A percentile compares a stretch with the other conserved stretches of the same genome.
Conservation (phyloP, 1,139 yeast genomes). For the Diutina rugosa region DNA sequence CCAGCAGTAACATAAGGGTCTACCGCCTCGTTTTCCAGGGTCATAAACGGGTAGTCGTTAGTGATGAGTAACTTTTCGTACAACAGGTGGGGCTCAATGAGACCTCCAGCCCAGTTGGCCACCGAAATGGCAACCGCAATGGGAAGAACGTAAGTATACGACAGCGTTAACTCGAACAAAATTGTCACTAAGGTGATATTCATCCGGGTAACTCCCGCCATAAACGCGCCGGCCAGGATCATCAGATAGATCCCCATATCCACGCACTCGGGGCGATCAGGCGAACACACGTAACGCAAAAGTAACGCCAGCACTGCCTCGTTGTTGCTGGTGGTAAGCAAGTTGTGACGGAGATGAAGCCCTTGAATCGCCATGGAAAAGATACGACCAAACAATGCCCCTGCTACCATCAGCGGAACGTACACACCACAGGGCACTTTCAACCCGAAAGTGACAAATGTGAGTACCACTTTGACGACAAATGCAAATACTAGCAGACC, state of each 20-base stretch:
- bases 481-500: slow-evolving; percentile 29
- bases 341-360: slow-evolving; percentile 7
- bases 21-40: slow-evolving; percentile 24
- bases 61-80: slow-evolving; percentile 37
- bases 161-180: slow-evolving; percentile 47
- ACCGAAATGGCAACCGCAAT: slow-evolving; percentile 45
- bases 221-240: slow-evolving; percentile 56
- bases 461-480: slow-evolving; percentile 30
- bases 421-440: slow-evolving; percentile 57
- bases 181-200: slow-evolving; percentile 49
- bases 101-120: slow-evolving; percentile 45
- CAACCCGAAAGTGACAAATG: slow-evolving; percentile 45
- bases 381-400: slow-evolving; percentile 50
- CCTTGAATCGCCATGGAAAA: slow-evolving; percentile 37
- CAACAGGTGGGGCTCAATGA: slow-evolving; percentile 38
- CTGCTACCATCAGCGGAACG: slow-evolving; percentile 59
- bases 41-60: slow-evolving; percentile 45
- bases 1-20: slow-evolving; percentile 21
- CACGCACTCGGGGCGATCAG: slow-evolving; percentile 13
- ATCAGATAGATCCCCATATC: slow-evolving; percentile 52
- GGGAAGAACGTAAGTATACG: slow-evolving; percentile 48
- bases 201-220: slow-evolving; percentile 62
- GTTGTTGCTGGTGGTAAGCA: slow-evolving; percentile 3
- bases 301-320: not conserved
- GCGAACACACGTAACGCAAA: slow-evolving; percentile 11